Percentiles rank a stretch among this genome's conserved stretches.
Conservation (phyloP, 78 protist species). For the Protostelium mycophagum region DNA sequence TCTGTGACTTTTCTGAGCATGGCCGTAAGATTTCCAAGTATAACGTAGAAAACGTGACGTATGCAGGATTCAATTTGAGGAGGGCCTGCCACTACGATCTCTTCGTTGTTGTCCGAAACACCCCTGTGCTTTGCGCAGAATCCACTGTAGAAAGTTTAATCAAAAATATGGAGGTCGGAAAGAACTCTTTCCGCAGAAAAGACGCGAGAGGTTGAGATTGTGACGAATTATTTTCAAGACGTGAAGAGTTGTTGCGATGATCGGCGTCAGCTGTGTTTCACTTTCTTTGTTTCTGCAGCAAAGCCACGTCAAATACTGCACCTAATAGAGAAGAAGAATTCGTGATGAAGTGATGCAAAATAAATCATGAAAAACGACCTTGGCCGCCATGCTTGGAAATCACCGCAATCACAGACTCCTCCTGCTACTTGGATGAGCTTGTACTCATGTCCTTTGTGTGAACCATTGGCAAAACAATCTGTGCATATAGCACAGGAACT, state of each 20-base stretch:
- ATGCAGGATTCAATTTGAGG: not conserved
- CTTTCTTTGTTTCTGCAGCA: too few relatives aligned
- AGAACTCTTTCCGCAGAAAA: too few relatives aligned
- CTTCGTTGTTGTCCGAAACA: not conserved
- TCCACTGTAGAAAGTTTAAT: too few relatives aligned
- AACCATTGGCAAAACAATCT: conserved; percentile 69
- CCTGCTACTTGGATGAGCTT: conserved; percentile 9
- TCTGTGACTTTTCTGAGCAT: not conserved
- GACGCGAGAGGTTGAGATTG: too few relatives aligned
- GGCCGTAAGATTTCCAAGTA: not conserved
- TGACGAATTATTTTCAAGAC: too few relatives aligned
- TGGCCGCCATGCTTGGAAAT: not conserved
- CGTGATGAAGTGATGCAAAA: too few relatives aligned
- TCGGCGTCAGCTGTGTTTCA: too few relatives aligned
- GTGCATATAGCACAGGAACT: conserved; percentile 81
- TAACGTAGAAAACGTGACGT: not conserved
- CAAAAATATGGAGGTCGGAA: too few relatives aligned
- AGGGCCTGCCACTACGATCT: not conserved
- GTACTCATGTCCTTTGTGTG: conserved; percentile 84
- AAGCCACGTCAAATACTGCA: too few relatives aligned
- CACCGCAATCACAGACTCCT: not conserved
- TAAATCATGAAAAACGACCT: too few relatives aligned
- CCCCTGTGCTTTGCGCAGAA: not conserved
- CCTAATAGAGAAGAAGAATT: too few relatives aligned
- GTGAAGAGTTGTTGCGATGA: too few relatives aligned